phyloP scores from a whole-genome alignment of 1,284 basidiomycete species.

The Melampsora larici-populina region DNA sequence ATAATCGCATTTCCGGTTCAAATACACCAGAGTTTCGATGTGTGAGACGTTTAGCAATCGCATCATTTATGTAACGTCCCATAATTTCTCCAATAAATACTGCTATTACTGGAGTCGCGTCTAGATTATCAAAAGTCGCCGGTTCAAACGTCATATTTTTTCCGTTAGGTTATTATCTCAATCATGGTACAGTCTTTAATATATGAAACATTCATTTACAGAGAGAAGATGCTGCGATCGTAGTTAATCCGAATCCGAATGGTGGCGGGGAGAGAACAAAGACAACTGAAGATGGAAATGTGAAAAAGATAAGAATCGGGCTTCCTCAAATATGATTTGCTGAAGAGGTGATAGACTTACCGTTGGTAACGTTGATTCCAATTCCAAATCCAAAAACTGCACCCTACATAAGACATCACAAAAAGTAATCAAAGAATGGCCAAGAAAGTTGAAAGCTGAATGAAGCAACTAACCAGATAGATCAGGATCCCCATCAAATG shows the following conservation, averaged over 20 bases:
- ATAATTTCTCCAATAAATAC: slow-evolving; percentile 67
- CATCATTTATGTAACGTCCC: slow-evolving; percentile 67
- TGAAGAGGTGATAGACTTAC: slow-evolving; percentile 54
- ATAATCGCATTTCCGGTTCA: slow-evolving; percentile 66
- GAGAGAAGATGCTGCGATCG: slow-evolving; percentile 63
- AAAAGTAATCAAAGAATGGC: too few relatives aligned
- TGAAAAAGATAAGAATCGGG: background rate
- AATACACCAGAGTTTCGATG: slow-evolving; percentile 66
- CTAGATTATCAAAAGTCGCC: slow-evolving; percentile 43
- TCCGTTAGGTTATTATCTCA: slow-evolving; percentile 50
- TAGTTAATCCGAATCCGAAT: slow-evolving; percentile 63
- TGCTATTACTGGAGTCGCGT: slow-evolving; percentile 56
- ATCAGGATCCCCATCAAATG: slow-evolving; percentile 62
- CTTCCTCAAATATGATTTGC: background rate
- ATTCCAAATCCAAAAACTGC: slow-evolving; percentile 65
- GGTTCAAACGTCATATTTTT: slow-evolving; percentile 2
- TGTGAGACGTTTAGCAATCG: slow-evolving; percentile 63
- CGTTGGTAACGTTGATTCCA: slow-evolving; percentile 72
- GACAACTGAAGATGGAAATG: slow-evolving; percentile 11
- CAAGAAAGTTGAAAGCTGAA: background rate
- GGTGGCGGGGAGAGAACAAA: slow-evolving; percentile 64
- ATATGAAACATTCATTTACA: slow-evolving; percentile 60
- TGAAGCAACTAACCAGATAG: slow-evolving; percentile 59
- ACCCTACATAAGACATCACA: slow-evolving; percentile 18
- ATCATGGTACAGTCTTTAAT: too few relatives aligned